These are phyloP conservation scores for Termitomyces sp. DNA, from an alignment of 768 basidiomycete genomes.

Conservation along the genomic window DNA sequence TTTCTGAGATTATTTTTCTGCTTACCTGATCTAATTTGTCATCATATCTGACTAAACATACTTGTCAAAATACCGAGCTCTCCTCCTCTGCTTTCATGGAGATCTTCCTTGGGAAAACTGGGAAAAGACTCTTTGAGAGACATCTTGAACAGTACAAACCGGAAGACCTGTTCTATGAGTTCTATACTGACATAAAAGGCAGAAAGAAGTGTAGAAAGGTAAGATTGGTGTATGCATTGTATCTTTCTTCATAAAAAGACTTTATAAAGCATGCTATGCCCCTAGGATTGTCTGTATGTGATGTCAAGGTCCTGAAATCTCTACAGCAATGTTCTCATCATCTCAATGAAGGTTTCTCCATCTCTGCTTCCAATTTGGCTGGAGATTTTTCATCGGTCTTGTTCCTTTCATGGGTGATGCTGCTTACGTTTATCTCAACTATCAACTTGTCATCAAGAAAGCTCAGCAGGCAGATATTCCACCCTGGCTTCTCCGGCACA, in stretches of 20 bases:
- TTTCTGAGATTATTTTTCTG: too few relatives aligned
- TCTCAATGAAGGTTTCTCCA: conserved; percentile 80
- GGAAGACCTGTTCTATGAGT: conserved; percentile 70
- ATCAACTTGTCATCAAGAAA: conserved; percentile 72
- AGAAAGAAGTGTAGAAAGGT: conserved; percentile 57
- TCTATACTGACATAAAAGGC: conserved; percentile 49
- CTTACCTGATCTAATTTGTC: too few relatives aligned
- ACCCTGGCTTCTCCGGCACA: conserved; percentile 59
- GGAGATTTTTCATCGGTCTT: conserved; percentile 77
- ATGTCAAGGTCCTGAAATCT: conserved; percentile 66
- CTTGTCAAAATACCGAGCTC: too few relatives aligned
- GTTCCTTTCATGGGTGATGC: conserved; percentile 69
- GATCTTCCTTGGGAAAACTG: conserved; percentile 35
- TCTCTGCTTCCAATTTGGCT: conserved; percentile 82
- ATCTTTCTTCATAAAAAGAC: not conserved
- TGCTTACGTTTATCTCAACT: conserved; percentile 60
- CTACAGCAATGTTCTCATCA: conserved; percentile 77
- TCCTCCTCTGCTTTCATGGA: not conserved
- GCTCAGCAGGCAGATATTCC: conserved; percentile 70
- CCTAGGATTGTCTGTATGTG: conserved; percentile 70
- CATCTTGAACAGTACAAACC: conserved; percentile 67
- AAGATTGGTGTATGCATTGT: conserved; percentile 10
- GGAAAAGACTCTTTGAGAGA: conserved; percentile 54
- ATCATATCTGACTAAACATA: too few relatives aligned
- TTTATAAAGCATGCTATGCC: conserved; percentile 56